phyloP scores from a whole-genome alignment of 495 filamentous ascomycete species.

The Penicillium mononematosum region DNA sequence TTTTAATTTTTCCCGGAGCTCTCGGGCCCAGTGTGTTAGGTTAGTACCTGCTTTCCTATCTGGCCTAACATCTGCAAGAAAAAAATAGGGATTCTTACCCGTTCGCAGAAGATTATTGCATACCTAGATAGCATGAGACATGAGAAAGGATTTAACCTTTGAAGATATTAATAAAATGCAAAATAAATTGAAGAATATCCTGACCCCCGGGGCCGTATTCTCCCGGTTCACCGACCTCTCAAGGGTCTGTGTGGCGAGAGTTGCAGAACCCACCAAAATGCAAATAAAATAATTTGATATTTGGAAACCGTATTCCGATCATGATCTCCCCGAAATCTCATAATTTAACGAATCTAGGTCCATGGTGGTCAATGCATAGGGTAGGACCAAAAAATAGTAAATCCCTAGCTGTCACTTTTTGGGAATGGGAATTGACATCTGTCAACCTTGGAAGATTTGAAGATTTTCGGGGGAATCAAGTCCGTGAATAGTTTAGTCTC shows the following conservation, averaged over 20 bases:
- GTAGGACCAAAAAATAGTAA: background rate
- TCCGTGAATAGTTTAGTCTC: background rate
- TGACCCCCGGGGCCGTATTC: conserved; percentile 4
- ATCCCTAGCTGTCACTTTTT: conserved; percentile 3
- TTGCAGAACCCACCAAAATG: conserved; percentile 9
- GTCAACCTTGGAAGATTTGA: background rate
- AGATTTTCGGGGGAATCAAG: background rate
- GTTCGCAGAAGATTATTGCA: background rate
- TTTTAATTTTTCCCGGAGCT: background rate
- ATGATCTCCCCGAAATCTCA: background rate
- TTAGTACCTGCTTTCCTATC: conserved; percentile 12
- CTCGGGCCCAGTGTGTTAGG: background rate
- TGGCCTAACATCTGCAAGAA: background rate
- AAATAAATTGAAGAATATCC: background rate
- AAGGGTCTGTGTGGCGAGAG: conserved; percentile 15
- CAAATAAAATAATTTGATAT: conserved; percentile 1
- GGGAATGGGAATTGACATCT: conserved; percentile 8
- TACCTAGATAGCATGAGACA: no score
- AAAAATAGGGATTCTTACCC: background rate
- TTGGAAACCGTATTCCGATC: conserved; percentile 3
- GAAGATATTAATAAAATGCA: background rate
- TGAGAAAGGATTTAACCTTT: background rate
- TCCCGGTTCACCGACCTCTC: conserved; percentile 16
- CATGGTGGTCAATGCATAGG: conserved; percentile 11
- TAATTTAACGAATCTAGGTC: background rate